phyloP scores from a whole-genome alignment of 2,329 filamentous ascomycete species.

The Cadophora gregata region DNA sequence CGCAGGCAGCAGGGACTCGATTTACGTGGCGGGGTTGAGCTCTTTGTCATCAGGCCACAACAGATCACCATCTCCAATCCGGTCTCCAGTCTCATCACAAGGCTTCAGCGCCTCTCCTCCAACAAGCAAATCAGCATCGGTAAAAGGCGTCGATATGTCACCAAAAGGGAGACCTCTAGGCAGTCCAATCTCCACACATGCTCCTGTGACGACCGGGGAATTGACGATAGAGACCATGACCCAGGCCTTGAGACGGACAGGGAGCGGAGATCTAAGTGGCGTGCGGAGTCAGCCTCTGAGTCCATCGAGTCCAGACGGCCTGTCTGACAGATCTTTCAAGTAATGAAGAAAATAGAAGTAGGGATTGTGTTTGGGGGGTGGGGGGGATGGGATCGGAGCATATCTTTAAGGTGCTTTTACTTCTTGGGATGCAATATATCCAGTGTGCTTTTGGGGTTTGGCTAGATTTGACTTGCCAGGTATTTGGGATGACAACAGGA shows the following conservation, averaged over 20 bases:
- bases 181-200: constrained; percentile 65
- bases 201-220: constrained; percentile 66
- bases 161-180: constrained; percentile 62
- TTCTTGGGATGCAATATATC: constrained; percentile 40
- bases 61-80: constrained; percentile 80
- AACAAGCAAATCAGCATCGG: constrained; percentile 75
- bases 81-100: constrained; percentile 78
- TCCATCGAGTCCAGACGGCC: constrained; percentile 54
- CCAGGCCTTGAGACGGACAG: constrained; percentile 84
- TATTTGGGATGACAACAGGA: constrained; percentile 24
- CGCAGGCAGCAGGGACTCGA: constrained; percentile 68
- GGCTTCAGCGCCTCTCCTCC: constrained; percentile 73
- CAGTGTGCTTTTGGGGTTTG: constrained; percentile 8
- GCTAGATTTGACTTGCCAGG: constrained; percentile 12
- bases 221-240: constrained; percentile 93
- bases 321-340: constrained; percentile 39
- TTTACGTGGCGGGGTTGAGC: constrained; percentile 71
- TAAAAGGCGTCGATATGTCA: constrained; percentile 76
- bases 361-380: neutral
- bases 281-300: constrained; percentile 63
- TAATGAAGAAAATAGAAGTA: constrained; percentile 21
- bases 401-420: constrained; percentile 22
- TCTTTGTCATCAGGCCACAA: constrained; percentile 62
- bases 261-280: constrained; percentile 75
- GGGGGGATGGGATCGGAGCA: neutral